Conservation (phyloP, 129 eudicot genomes). For the Pulicaria dysenterica region DNA sequence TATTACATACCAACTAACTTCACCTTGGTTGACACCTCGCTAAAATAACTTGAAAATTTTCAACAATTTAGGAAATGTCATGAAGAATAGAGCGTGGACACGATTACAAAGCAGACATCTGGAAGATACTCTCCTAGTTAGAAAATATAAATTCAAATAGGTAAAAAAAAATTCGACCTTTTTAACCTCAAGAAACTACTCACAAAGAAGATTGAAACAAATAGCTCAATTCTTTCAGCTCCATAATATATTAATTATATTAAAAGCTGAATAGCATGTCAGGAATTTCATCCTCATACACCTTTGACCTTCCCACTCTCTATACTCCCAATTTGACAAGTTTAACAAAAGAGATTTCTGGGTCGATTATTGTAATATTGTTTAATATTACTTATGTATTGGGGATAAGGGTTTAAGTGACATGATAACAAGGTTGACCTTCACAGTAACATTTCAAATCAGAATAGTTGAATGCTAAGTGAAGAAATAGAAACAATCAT, state of each 20-base stretch:
- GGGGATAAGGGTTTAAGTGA: background rate
- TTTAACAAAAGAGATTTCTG: constrained; percentile 12
- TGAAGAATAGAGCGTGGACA: background rate
- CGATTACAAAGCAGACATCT: background rate
- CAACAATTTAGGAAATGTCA: background rate
- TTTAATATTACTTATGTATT: constrained; percentile 10
- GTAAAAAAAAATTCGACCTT: too few relatives aligned
- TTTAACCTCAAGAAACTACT: too few relatives aligned
- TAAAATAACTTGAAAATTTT: background rate
- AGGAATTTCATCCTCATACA: background rate
- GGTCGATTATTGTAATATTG: background rate
- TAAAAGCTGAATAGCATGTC: background rate
- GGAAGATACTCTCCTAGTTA: constrained; percentile 5
- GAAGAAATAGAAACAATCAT: background rate
- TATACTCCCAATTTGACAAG: constrained; percentile 3
- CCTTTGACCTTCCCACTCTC: constrained; percentile 14
- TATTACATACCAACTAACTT: background rate
- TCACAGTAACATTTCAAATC: background rate
- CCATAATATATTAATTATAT: background rate
- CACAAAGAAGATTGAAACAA: too few relatives aligned
- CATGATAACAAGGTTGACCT: background rate
- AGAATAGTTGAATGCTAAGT: constrained; percentile 8
- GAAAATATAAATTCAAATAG: background rate
- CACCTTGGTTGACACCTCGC: constrained; percentile 21
- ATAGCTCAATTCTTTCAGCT: background rate